Evolutionary conservation across 192 early-diverging fungal species (phyloP).

Genomic region (Coemansia sp.): DNA sequence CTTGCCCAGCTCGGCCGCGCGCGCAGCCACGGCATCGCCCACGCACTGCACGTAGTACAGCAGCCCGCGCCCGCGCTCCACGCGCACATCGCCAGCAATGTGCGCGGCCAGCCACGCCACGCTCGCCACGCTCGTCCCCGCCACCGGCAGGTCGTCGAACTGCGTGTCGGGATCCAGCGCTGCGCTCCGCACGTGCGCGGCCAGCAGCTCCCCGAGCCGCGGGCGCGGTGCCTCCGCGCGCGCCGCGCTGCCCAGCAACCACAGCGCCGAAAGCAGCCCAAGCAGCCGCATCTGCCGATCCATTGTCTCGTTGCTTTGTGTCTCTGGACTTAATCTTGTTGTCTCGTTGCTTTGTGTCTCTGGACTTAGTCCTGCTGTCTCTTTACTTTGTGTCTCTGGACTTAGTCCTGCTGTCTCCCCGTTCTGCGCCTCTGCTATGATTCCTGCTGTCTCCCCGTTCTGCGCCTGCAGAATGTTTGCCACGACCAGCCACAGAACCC

Average conservation of each 20-base stretch:
- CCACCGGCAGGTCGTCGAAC: slow-evolving; percentile 21
- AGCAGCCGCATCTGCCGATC: slow-evolving; percentile 14
- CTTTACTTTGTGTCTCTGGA: not conserved
- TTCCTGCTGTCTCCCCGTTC: not conserved
- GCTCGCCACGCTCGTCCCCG: slow-evolving; percentile 21
- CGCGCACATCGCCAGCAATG: not conserved
- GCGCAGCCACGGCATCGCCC: slow-evolving; percentile 31
- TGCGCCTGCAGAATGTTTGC: not conserved
- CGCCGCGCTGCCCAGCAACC: slow-evolving; percentile 5
- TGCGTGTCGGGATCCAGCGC: not conserved
- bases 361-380: not conserved
- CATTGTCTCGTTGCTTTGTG: not conserved
- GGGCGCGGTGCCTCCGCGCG: slow-evolving; percentile 14
- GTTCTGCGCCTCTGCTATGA: not conserved
- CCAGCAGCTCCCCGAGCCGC: slow-evolving; percentile 24
- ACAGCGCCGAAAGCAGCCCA: slow-evolving; percentile 10
- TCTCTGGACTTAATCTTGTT: not conserved
- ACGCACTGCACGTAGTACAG: slow-evolving; percentile 32
- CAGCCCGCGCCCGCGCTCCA: not conserved
- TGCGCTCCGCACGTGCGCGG: slow-evolving; percentile 24
- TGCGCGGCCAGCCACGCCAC: slow-evolving; percentile 25
- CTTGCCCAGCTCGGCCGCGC: slow-evolving; percentile 29
- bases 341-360: not conserved
- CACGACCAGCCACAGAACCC: not conserved
- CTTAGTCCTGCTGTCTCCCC: not conserved